Evolutionary conservation across 768 basidiomycete genomes (phyloP).

Genomic region (Boletus bicolor): DNA sequence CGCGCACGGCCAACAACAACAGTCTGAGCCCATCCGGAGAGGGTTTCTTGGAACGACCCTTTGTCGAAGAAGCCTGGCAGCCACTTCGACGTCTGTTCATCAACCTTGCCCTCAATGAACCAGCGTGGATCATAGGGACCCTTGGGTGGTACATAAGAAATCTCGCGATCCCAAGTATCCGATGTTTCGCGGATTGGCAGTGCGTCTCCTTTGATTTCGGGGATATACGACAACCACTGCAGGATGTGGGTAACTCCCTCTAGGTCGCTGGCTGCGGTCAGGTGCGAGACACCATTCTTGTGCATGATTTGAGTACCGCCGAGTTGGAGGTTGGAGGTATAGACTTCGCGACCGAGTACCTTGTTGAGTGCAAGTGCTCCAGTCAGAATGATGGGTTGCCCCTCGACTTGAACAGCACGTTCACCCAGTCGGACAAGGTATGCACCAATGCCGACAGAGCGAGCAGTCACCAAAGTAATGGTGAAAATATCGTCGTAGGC

Average conservation of each 20-base stretch:
- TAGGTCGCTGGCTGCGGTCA: constrained; percentile 91
- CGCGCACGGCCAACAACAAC: constrained; percentile 96
- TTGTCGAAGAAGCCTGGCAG: constrained; percentile 94
- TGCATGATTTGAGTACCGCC: constrained; percentile 99
- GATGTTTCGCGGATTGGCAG: constrained; percentile 73
- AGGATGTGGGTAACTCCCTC: constrained; percentile 94
- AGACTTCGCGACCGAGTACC: constrained; percentile 97
- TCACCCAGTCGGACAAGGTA: constrained; percentile 98
- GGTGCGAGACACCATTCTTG: constrained; percentile 98
- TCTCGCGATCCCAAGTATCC: constrained; percentile 90
- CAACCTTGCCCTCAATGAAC: constrained; percentile 94
- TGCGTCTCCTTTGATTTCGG: constrained; percentile 73
- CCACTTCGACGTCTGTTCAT: constrained; percentile 76
- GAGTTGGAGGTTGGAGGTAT: constrained; percentile 96
- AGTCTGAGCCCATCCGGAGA: constrained; percentile 99
- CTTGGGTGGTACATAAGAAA: constrained; percentile 88
- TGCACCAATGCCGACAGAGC: constrained; percentile 98
- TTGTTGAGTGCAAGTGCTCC: constrained; percentile 97
- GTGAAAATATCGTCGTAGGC: constrained; percentile 99
- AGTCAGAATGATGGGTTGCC: constrained; percentile 98
- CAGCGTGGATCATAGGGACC: constrained; percentile 95
- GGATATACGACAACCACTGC: constrained; percentile 93
- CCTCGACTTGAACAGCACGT: constrained; percentile 97
- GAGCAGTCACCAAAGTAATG: constrained; percentile 96
- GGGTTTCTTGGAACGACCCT: constrained; percentile 96